A percentile compares a stretch with the other conserved stretches of the same genome.
Conservation (phyloP, 73 alveolate species). For the Tetrahymena borealis region DNA sequence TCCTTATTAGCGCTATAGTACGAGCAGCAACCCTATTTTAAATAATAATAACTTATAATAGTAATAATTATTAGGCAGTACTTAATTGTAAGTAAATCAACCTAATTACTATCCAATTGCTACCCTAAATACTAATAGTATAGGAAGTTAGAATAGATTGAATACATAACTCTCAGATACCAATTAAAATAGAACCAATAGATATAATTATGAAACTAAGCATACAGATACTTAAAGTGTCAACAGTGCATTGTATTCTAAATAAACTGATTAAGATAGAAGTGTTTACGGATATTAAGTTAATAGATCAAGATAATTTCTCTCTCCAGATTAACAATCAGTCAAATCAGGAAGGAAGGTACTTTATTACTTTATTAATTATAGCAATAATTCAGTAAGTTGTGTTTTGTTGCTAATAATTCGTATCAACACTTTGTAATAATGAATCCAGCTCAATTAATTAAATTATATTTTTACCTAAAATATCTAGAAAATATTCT, state of each 20-base stretch:
- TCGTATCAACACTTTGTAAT: too few species aligned
- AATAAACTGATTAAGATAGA: background rate
- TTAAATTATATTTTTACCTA: too few species aligned
- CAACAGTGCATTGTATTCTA: background rate
- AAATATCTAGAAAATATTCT: background rate
- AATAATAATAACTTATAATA: background rate
- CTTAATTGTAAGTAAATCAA: background rate
- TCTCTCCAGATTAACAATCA: background rate
- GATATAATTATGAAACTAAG: background rate
- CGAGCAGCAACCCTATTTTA: background rate
- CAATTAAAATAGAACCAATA: background rate
- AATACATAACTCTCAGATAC: background rate
- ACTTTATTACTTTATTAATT: background rate
- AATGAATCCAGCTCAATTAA: too few species aligned
- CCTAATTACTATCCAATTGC: background rate
- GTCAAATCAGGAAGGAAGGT: background rate
- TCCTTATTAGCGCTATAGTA: background rate
- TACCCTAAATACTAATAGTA: background rate
- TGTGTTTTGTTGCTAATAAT: too few species aligned
- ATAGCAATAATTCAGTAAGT: too few species aligned
- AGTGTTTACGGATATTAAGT: background rate
- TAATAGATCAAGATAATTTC: background rate
- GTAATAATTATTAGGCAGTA: background rate
- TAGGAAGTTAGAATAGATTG: background rate
- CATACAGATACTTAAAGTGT: background rate